Evolutionary conservation across 169 alveolate genomes (phyloP).

Genomic region (Theileria orientalis): DNA sequence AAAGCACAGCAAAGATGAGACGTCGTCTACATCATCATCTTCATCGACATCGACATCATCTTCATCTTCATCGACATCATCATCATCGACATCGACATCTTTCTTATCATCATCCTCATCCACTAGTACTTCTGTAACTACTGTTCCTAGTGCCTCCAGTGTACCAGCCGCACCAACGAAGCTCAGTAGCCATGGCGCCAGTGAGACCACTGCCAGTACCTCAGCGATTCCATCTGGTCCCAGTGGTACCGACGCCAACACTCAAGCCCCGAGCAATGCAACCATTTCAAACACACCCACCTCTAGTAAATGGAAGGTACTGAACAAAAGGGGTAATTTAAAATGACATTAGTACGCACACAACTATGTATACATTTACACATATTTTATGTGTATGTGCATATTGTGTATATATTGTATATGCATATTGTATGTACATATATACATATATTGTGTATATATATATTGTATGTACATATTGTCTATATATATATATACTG

Average conservation of each 20-base stretch:
- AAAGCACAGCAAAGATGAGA: neutral
- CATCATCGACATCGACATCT: neutral
- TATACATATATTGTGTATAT: neutral
- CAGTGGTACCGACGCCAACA: neutral
- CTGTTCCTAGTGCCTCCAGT: neutral
- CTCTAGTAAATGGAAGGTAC: conserved; percentile 21
- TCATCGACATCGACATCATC: neutral
- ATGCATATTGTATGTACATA: neutral
- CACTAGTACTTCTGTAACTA: neutral
- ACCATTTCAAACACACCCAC: neutral
- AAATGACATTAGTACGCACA: too few relatives aligned
- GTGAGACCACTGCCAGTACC: neutral
- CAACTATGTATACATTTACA: too few relatives aligned
- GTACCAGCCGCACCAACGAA: neutral
- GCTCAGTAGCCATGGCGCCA: too few relatives aligned
- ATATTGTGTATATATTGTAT: neutral
- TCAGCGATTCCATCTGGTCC: neutral
- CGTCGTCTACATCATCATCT: neutral
- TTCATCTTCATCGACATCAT: neutral
- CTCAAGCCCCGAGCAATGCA: neutral
- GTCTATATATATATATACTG: neutral
- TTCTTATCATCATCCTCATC: neutral
- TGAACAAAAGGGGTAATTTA: conserved; percentile 1
- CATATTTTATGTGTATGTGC: too few relatives aligned
- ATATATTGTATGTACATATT: neutral